Base-by-base conservation (phyloP, 257 asterid species). In the Dorcoceras hygrometricum region DNA sequence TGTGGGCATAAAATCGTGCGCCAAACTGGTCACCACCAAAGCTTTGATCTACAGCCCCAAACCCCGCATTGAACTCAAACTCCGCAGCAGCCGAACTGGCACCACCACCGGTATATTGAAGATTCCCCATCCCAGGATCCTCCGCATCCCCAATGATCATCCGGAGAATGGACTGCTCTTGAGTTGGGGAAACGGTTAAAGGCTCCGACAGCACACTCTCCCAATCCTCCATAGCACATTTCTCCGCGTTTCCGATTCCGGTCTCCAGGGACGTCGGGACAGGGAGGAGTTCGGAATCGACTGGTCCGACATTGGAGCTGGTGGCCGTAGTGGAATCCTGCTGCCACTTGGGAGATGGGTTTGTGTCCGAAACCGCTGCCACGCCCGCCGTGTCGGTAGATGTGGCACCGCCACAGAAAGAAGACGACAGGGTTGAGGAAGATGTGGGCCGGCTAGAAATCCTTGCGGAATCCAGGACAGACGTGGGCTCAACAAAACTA, bases 131-230 rank as follows among this genome's bases (percentile, higher is more conserved):
- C 2, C 95, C 79, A 7, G 90, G 89, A 81, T 89, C 96, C 48
- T 87, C 98, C 69, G 86, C 96, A 79, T 86, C 98, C 9, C 91
- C 97, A 97, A 91, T 87, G 80, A 91, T 86, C 95, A 94, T 89
- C 48, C 88, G 82, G 59, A 86, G 70, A 25, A 90, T 74, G 61
- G 95, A 80, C 78, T 86, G 96, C 8, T 89, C 98, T 53, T 85
- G 96, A 72, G 76, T 68, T 0, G 98, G 90, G 0, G 92, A 88
- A 23, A 76, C 91, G 19, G 86, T 82, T 23, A 78, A 88, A 1
- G 91, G 70, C 19, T 81, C 96, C 36, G 98, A 86, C 63, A 93
- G 67, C 14, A 88, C 91, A 66, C 90, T 75, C 68, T 93, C 99
- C 99, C 99, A 93, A 51, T 90, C 96, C 69, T 90, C 96, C 84